Base-by-base conservation (phyloP, 192 early-diverging fungal species). In the Spinellus fusiger region DNA sequence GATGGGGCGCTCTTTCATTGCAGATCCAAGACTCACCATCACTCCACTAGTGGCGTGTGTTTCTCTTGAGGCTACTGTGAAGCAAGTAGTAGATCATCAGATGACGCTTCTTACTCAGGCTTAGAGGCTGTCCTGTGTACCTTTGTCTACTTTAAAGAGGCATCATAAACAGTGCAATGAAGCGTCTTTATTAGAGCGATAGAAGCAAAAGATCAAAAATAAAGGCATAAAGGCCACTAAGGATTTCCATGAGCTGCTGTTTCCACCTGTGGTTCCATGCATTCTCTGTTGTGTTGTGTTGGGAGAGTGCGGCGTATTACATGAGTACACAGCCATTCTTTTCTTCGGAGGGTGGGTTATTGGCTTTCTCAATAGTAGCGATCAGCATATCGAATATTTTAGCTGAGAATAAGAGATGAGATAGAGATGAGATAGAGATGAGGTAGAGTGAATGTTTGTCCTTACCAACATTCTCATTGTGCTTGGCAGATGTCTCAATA, bases 401-500 rank as follows among this genome's bases (percentile, higher is more conserved):
- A 28, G 77, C 79, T 73, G 62, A 4, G 27, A 38, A 25, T 12
- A 53, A 32, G 25, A 49, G 46, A 38, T 51, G 51, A 26, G 61
- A 28, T 0, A 63, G 26, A 49, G 22, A 23, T 57, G 26, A 32
- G 12, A n/a, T n/a, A n/a, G n/a, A n/a, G n/a, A n/a, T n/a, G n/a
- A n/a, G n/a, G n/a, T n/a, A n/a, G n/a, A n/a, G n/a, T n/a, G n/a
- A n/a, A n/a, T 6, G 27, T 10, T 20, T 10, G 10, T 22, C 57
- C 78, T 69, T 77, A 81, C 84, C 80, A 65, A 97, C 92, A 65
- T 95, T 96, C 47, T 88, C 83, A 65, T 94, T 92, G 55, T 89
- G 85, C 69, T 95, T 96, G 0, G 96, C 96, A 18, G 90, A 93
- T 8, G 90, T 85, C 70, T 99, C 96, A 48, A 94, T 78, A 54